Evolutionary conservation across 2,329 filamentous ascomycete genomes (phyloP), one percentile per base, ranked within the genome.

Genomic region (Acrocalymma vagum): DNA sequence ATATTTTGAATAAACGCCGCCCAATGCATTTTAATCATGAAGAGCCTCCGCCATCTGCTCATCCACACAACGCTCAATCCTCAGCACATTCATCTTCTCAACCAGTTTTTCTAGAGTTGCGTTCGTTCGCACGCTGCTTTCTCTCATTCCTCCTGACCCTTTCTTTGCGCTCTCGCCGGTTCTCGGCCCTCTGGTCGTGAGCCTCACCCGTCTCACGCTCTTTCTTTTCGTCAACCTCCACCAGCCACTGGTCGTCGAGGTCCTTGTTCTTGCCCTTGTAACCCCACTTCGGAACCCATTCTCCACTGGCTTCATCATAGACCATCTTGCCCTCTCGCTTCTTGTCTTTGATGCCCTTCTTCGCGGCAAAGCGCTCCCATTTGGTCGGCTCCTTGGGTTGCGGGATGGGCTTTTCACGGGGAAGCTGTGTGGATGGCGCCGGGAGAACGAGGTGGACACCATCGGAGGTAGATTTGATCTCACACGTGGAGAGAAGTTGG

Each of bases 321-420:
- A 87, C 84, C 60, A 92, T 75, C 75, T 96, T 87, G 70, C 83
- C 80, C 67, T 94, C 90, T 55, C 87, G 83, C 55, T 83, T 87
- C 82, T 92, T 95, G 72, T 85, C 84, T 76, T 88, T 89, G 75
- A 99, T 97, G 40, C 94, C 94, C 81, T 96, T 95, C 83, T 95
- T 95, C 71, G 85, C 87, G 29, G 94, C 94, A 76, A 99, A 99
- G 63, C 87, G 84, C 77, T 96, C 87, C 94, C 94, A 99, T 71
- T 91, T 96, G 44, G 93, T 97, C 56, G 87, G 87, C 42, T 86
- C 78, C 75, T 92, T 94, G 55, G 85, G 81, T 40, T 84, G 80
- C 1, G 94, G 94, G 7, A 97, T 78, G 8, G 90, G 90, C 72
- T 99, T 97, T 76, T 96, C 92, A 58, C 94, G 87, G 16, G 94